Evolutionary conservation across 2,329 filamentous ascomycete genomes (phyloP), one percentile per base, ranked within the genome.

Genomic region (Harringtonia lauricola): DNA sequence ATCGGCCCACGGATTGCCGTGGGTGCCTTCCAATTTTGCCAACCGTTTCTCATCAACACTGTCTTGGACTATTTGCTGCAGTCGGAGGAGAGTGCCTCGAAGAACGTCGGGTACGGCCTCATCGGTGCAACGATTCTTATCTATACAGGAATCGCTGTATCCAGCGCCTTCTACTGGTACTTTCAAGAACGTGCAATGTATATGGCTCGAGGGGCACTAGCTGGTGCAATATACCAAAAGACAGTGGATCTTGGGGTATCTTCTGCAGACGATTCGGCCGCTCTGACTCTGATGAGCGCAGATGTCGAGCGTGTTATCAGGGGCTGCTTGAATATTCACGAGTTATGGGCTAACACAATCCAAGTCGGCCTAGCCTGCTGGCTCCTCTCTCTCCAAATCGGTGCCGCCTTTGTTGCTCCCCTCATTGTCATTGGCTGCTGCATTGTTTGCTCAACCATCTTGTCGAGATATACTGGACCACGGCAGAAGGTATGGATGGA

Each of bases 81-180:
- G 9, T 45, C 49, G 0, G 17, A 31, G 5, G 40, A 41, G 3
- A 17, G 40, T 0, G 44, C 47, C 0, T 46, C 47, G 0, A 46
- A 50, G 1, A 61, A 57, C 29, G 43, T 54, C 14, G 60, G 64
- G 2, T 68, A 66, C 45, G 66, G 66, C 0, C 56, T 69, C 6
- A 65, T 71, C 10, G 67, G 61, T 2, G 66, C 64, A 3, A 55
- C 56, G 0, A 48, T 61, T 1, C 41, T 68, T 3, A 61, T 67
- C 4, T 71, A 68, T 46, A 21, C 49, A 0, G 61, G 64, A 9
- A 63, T 68, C 18, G 62, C 65, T 2, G 15, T 68, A 2, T 64
- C 64, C 1, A 54, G 53, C 1, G 59, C 61, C 0, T 51, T 67
- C 15, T 67, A 63, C 46, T 57, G 53, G 37, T 68, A 69, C 44